Base-by-base conservation (phyloP, 1,139 yeast species). In the Scheffersomyces insectosa region DNA sequence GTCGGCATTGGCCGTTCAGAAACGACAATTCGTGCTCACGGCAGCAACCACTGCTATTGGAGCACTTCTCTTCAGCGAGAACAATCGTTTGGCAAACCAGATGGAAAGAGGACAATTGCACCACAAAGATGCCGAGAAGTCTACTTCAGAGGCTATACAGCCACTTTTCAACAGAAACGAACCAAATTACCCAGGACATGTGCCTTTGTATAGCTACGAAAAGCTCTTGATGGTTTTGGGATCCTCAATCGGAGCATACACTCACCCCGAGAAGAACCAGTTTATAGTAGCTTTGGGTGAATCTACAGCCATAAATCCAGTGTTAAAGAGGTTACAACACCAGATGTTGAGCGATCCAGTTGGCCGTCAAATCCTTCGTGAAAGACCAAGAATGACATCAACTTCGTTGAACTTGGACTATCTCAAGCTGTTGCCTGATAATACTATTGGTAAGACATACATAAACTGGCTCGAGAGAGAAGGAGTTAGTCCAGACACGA, bases 231-330 rank as follows among this genome's bases (percentile, higher is more conserved):
- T 93, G 68, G 80, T 88, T 48, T 65, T 77, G 0, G 86, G 93
- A 1, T 85, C 96, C 5, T 90, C 96, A 1, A 59, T 87, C n/a
- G 95, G 93, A 13, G 86, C 97, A 0, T 83, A 78, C 52, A 70
- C 82, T 45, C 95, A 90, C 58, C 99, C 98, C 1, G 89, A 85
- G 55, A 62, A 86, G 40, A 83, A 84, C 45, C 89, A 85, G 55
- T 77, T 83, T 54, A 87, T 93, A 47, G 97, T 95, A n/a, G 95
- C 93, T 20, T 77, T 93, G 47, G 99, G 99, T 1, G 99, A 93
- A 62, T 82, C 93, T 13, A 86, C 97, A 0, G 97, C 97, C 3
- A 72, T 87, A 38, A 82, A 85, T 10, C 78, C 75, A 33, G 82
- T 90, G 29, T 73, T 95, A 47, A 74, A 72, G 28, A 66, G 75